Base-by-base conservation (phyloP, 225 moss, liverwort and hornwort species). In the Sphagnum contortum region DNA sequence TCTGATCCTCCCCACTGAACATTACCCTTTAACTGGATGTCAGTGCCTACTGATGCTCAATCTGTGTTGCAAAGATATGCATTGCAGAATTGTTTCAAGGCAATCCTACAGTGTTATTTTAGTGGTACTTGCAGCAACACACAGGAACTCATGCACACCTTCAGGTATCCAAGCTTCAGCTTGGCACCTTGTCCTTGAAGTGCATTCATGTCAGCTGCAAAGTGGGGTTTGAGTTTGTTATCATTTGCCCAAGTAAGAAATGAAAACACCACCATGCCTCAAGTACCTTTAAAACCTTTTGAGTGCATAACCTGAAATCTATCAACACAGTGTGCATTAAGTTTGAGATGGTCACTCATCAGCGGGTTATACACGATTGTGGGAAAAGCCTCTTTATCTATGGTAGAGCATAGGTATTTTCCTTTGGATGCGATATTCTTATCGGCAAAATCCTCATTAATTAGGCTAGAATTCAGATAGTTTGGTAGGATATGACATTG, bases 101-200 rank as follows among this genome's bases (percentile, higher is more conserved):
- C 8, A 71, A 64, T 57, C 74, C 70, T 49, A 83, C 89, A 52
- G 52, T 78, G 6, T 62, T 81, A 55, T 77, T 70, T 62, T 93
- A 98, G 69, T 87, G 98, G 48, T 93, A 91, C 67, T 76, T 93
- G 54, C 93, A 91, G 62, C 68, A 91, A 66, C 89, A 93, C 56
- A 90, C 93, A 64, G 91, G 89, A 73, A 98, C 98, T 57, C 98
- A 98, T 80, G 98, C 98, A 50, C 93, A 98, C 69, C 85, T 98
- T 68, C 94, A 94, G 94, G 94, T 94, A 73, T 6, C 12, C 13
- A 44, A 61, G 29, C 29, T 47, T 6, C 29, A 29, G 45, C 29
- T 11, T 61, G 3, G 14, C 4, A 58, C 4, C 7, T 13, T 4
- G 2, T 11, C 5, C 44, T 6, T 58, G 79, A 62, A 72, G 73